Evolutionary conservation across 2,329 filamentous ascomycete genomes (phyloP), one percentile per base, ranked within the genome.

Genomic region (Plectosphaerella sp.): DNA sequence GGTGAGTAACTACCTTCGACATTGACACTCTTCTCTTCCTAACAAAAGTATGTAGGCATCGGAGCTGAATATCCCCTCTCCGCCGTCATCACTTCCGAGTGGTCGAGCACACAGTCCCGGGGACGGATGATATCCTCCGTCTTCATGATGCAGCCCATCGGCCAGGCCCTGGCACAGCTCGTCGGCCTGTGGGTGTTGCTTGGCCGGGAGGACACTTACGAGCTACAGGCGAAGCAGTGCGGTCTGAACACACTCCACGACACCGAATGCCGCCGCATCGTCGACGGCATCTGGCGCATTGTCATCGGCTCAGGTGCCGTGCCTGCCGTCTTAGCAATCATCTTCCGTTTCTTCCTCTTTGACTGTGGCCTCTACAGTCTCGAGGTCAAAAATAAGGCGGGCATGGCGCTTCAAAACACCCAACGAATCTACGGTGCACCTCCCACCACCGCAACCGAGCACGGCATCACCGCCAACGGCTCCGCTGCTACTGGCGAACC

Each of bases 71-170:
- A 88, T 62, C 85, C 86, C 1, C 69, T 88, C 3, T 82, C 76
- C 45, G 84, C 84, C 0, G 80, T 87, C 9, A 88, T 89, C 35
- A 86, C 83, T 0, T 79, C 84, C 1, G 86, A 88, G 72, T 87
- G 77, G 71, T 72, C 78, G 5, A 80, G 76, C 50, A 87, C 82
- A 0, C 79, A 77, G 47, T 83, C 83, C n/a, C 73, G 85, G 47
- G 80, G 79, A n/a, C 80, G 76, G 18, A 88, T 88, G 84, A 71
- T 88, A 57, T 81, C 84, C 6, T 78, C 77, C 4, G 83, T 88
- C 33, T 88, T 88, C 62, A 75, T 86, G 59, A 87, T 86, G 79
- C 85, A 88, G 58, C 83, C 85, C 1, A 69, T 88, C 9, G 85
- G 85, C 6, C 84, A 88, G 61, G 78, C 86, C 2, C 72, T 84